Conservation (phyloP, 2,329 filamentous ascomycete species). For the Claviceps capensis region DNA sequence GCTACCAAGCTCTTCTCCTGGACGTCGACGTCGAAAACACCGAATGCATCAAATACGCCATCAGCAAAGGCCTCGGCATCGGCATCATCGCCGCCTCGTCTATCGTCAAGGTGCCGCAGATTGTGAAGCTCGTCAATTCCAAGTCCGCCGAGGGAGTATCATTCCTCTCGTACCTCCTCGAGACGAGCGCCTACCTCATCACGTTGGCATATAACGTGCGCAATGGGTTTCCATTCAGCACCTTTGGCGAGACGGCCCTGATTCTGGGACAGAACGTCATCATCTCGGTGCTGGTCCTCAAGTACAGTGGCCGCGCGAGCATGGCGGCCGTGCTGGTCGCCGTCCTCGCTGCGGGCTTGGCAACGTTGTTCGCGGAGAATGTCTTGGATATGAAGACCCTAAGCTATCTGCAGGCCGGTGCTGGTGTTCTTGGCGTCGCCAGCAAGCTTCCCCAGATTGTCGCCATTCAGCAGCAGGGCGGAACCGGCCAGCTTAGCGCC, state of each 20-base stretch:
- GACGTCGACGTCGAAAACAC: slow-evolving; percentile 67
- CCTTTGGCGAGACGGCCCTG: slow-evolving; percentile 86
- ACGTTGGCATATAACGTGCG: slow-evolving; percentile 85
- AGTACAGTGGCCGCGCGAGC: slow-evolving; percentile 57
- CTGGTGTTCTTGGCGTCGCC: slow-evolving; percentile 68
- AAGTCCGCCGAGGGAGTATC: slow-evolving; percentile 72
- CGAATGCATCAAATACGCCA: slow-evolving; percentile 73
- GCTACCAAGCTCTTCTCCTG: slow-evolving; percentile 77
- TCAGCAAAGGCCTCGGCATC: slow-evolving; percentile 86
- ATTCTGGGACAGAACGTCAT: slow-evolving; percentile 87
- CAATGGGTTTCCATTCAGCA: slow-evolving; percentile 88
- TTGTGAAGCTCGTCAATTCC: slow-evolving; percentile 76
- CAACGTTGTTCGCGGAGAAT: slow-evolving; percentile 53
- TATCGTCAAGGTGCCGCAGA: slow-evolving; percentile 93
- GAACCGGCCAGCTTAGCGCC: slow-evolving; percentile 89
- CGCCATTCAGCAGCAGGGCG: slow-evolving; percentile 70
- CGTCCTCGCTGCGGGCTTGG: slow-evolving; percentile 54
- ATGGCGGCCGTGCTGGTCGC: slow-evolving; percentile 68
- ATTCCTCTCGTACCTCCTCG: slow-evolving; percentile 84
- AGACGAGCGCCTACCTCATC: slow-evolving; percentile 79
- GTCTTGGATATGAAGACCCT: slow-evolving; percentile 54
- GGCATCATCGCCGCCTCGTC: slow-evolving; percentile 84
- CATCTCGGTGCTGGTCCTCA: slow-evolving; percentile 75
- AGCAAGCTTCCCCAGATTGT: slow-evolving; percentile 91
- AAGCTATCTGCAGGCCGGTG: slow-evolving; percentile 68